A percentile compares a stretch with the other conserved stretches of the same genome.
These are phyloP conservation scores for Abrus precatorius DNA, from an alignment of 306 rosid genomes.

Conservation along the genomic window DNA sequence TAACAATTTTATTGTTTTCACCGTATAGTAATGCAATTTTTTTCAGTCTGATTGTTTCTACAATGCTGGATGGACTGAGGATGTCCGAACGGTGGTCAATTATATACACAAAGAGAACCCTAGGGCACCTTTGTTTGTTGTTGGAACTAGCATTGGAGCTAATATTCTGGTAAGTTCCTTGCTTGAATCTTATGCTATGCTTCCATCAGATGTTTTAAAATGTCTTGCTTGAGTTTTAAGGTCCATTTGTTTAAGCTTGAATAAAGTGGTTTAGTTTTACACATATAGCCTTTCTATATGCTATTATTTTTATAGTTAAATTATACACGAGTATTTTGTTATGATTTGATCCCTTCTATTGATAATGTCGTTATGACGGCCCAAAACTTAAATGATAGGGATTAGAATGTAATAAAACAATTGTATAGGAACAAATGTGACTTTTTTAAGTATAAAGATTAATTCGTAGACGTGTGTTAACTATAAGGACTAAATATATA, in stretches of 20 bases:
- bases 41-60: slow-evolving; percentile 96
- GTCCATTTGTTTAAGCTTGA: background rate
- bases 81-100: slow-evolving; percentile 71
- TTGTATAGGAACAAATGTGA: too few relatives aligned
- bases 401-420: too few relatives aligned
- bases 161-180: slow-evolving; percentile 76
- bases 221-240: slow-evolving; percentile 5
- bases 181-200: slow-evolving; percentile 37
- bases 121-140: slow-evolving; percentile 73
- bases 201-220: slow-evolving; percentile 25
- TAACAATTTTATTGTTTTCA: slow-evolving; percentile 37
- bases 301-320: background rate
- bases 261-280: background rate
- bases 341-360: too few relatives aligned
- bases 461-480: too few relatives aligned
- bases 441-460: too few relatives aligned
- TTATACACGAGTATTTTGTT: too few relatives aligned
- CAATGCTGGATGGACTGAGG: slow-evolving; percentile 99
- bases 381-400: too few relatives aligned
- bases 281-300: background rate
- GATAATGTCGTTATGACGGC: too few relatives aligned
- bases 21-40: slow-evolving; percentile 35
- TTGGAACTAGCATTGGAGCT: slow-evolving; percentile 97
- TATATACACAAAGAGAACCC: slow-evolving; percentile 80
- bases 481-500: too few relatives aligned